Base-by-base conservation (phyloP, 148 eudicot species). In the Rhododendron williamsianum region DNA sequence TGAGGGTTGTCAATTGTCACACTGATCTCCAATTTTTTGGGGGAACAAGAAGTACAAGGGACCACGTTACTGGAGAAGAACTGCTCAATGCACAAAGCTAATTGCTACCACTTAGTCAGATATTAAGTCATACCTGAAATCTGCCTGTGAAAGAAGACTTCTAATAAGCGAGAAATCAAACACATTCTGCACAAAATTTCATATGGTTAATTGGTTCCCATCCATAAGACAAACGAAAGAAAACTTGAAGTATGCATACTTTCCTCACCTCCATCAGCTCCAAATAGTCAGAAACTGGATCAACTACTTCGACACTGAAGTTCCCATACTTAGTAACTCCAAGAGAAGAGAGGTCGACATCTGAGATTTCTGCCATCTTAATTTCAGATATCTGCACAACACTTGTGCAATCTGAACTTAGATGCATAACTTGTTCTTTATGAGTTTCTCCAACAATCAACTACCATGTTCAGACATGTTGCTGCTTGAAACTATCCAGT, bases 201-300 rank as follows among this genome's bases (percentile, higher is more conserved):
- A 56, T 21, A 86, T 1, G 48, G 76, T 88, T 80, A 76, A 71
- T 80, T 23, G 76, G 11, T 18, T 43, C 58, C 9, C 49, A 30
- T 76, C 9, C 67, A 33, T 9, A 60, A 15, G 6, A 21, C 15
- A 78, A 72, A 25, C 10, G 1, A 78, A 19, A 48, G 36, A 69
- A 33, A 46, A 67, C 9, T 81, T 25, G 13, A 86, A 82, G 80
- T 0, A 87, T 58, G 73, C 76, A 54, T 30, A 51, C 35, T 38
- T 52, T 81, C n/a, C 88, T 87, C 87, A 97, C 99, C 94, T 97
- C 98, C 98, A 97, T 90, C 76, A 97, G 93, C 87, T 94, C 98
- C 90, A 94, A 81, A 83, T 97, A 97, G 82, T 97, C 99, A 84
- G 93, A 93, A 87, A 95, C 99, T 60, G 99, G 96, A 85, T 97